Base-by-base conservation (phyloP, 1,139 yeast species). In the Yarrowia galli region DNA sequence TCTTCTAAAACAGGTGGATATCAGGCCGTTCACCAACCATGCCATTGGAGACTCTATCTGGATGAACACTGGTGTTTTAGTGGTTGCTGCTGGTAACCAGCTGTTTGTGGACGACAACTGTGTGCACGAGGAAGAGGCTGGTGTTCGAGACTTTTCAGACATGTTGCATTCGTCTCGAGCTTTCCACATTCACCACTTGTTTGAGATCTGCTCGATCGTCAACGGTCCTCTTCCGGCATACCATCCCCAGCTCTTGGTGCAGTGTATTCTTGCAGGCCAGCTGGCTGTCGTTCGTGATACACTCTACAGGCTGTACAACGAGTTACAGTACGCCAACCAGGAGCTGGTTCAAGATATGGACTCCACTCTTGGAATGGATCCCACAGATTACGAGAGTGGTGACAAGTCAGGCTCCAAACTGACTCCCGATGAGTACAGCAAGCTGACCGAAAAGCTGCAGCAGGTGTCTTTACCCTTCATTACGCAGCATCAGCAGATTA, bases 201-300 rank as follows among this genome's bases (percentile, higher is more conserved):
- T 91, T 73, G 87, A 85, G 69, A 81, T 92, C 68, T 91, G 90
- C 56, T 81, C 91, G 20, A 88, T 92, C 1, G 79, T 95, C 67
- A 92, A 92, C 78, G 97, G 98, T 36, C 96, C 97, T 0, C 77
- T 95, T 43, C 98, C 98, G 0, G 79, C 92, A 0, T 95, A 91
- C 74, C 98, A 95, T 74, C 99, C 99, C 0, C 97, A 92, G 76
- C 84, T 92, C 69, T 79, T 95, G 53, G 89, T 92, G 65, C 98
- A 93, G 75, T 81, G 89, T 4, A 77, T 93, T 20, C 88, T 89
- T 73, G 85, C 87, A 73, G 89, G 87, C 43, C 87, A 89, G 72
- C 72, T 84, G 13, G 78, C 79, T 6, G 75, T 87, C 5, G 96
- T 88, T 0, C 83, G 87, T 70, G 83, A 81, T 48, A 82, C 93